Percentiles rank a stretch among this genome's conserved stretches.
Evolutionary conservation across 495 filamentous ascomycete genomes (phyloP).

Genomic region (Aspergillus hancockii): DNA sequence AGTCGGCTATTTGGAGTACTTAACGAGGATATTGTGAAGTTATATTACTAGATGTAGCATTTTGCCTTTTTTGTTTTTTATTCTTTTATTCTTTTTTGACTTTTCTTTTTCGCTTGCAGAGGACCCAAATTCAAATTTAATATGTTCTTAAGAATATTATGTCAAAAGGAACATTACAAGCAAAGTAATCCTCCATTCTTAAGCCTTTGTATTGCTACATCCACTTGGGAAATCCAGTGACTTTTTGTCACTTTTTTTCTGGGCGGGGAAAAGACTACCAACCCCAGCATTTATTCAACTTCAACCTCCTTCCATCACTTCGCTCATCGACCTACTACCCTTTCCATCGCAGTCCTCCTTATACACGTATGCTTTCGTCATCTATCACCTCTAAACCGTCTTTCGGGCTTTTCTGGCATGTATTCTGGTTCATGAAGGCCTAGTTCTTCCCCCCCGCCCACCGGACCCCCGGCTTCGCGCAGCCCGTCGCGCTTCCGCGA

Average conservation of each 20-base stretch:
- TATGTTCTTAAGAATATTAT: background rate
- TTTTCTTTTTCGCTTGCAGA: conserved; percentile 4
- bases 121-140: conserved; percentile 1
- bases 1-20: conserved; percentile 68
- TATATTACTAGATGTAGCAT: conserved; percentile 49
- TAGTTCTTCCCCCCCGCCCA: conserved; percentile 36
- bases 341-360: conserved; percentile 34
- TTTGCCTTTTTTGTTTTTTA: conserved; percentile 1
- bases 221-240: background rate
- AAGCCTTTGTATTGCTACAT: conserved; percentile 1
- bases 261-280: conserved; percentile 31
- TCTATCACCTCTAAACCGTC: conserved; percentile 9
- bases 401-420: conserved; percentile 18
- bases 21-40: conserved; percentile 69
- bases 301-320: conserved; percentile 33
- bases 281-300: conserved; percentile 22
- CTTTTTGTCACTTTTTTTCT: conserved; percentile 13
- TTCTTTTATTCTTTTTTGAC: background rate
- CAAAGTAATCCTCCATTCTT: background rate
- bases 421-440: conserved; percentile 43
- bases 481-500: conserved; percentile 46
- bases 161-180: background rate
- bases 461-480: conserved; percentile 43
- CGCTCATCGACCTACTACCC: conserved; percentile 25
- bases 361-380: conserved; percentile 17